Evolutionary conservation across 352 stramenopile genomes (phyloP).

Genomic region (Phytophthora pseudosyringae): DNA sequence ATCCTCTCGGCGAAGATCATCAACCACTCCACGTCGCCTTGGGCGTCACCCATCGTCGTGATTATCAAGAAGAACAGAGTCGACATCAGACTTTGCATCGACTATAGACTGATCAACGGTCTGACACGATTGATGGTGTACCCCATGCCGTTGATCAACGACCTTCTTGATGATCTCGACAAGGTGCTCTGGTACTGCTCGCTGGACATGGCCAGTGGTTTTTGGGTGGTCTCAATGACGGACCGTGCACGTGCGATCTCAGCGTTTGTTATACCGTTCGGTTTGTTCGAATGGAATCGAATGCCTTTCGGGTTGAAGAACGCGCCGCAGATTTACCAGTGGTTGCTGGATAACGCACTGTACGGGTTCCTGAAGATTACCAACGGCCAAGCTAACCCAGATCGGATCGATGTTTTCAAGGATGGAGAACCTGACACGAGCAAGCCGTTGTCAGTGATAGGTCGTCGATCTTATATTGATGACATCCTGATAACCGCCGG

Average conservation of each 20-base stretch:
- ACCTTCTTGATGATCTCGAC: background rate
- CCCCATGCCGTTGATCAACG: background rate
- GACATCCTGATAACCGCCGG: background rate
- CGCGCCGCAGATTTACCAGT: background rate
- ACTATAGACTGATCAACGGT: conserved; percentile 14
- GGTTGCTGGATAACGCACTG: background rate
- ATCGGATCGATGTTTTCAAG: too few relatives aligned
- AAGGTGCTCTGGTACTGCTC: too few relatives aligned
- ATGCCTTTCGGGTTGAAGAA: background rate
- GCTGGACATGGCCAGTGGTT: background rate
- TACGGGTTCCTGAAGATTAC: background rate
- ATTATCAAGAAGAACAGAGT: conserved; percentile 34
- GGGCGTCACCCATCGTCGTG: too few relatives aligned
- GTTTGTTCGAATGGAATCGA: background rate
- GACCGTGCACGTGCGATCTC: background rate
- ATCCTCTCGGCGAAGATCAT: conserved; percentile 10
- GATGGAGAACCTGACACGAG: too few relatives aligned
- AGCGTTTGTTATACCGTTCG: background rate
- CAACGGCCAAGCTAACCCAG: background rate
- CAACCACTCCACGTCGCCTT: conserved; percentile 11
- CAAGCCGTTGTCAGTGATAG: too few relatives aligned
- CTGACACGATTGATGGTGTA: conserved; percentile 31
- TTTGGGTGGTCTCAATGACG: background rate
- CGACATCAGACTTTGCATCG: conserved; percentile 31
- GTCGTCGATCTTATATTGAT: background rate